Percentiles rank a stretch among this genome's conserved stretches.
Conservation (phyloP, 805 yeast species). For the Lipomyces starkeyi region DNA sequence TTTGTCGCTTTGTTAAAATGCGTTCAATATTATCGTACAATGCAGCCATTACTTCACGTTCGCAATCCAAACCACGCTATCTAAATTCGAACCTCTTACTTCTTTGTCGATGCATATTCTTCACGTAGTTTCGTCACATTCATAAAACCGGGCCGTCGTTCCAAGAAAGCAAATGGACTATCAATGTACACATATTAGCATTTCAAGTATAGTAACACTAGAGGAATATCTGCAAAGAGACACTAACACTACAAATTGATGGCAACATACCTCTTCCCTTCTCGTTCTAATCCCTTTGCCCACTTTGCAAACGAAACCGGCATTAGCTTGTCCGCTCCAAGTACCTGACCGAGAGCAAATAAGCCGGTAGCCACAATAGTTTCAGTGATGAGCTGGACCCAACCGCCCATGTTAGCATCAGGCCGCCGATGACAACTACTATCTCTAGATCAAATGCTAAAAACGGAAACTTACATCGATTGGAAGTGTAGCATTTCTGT, state of each 20-base stretch:
- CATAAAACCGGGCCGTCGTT: slow-evolving; percentile 25
- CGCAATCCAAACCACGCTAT: slow-evolving; percentile 1
- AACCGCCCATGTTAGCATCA: not conserved
- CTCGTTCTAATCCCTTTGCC: slow-evolving; percentile 30
- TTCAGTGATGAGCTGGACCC: slow-evolving; percentile 31
- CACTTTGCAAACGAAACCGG: slow-evolving; percentile 33
- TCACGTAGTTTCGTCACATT: slow-evolving; percentile 18
- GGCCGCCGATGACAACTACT: too few species aligned
- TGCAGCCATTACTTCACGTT: not conserved
- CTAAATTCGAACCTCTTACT: not conserved
- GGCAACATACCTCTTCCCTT: slow-evolving; percentile 24
- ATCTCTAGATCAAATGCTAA: not conserved
- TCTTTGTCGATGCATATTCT: not conserved
- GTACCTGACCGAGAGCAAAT: slow-evolving; percentile 32
- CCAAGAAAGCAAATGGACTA: slow-evolving; percentile 34
- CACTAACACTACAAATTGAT: not conserved
- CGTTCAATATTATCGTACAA: slow-evolving; percentile 3
- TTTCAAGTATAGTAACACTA: not conserved
- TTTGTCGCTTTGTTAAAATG: not conserved
- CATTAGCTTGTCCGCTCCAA: slow-evolving; percentile 20
- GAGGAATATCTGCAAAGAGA: not conserved
- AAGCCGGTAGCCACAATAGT: slow-evolving; percentile 28
- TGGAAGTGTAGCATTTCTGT: slow-evolving; percentile 23
- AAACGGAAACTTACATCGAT: slow-evolving; percentile 28
- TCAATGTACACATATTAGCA: not conserved